phyloP scores from a whole-genome alignment of 2,329 filamentous ascomycete genomes.

The Lomentospora prolificans region DNA sequence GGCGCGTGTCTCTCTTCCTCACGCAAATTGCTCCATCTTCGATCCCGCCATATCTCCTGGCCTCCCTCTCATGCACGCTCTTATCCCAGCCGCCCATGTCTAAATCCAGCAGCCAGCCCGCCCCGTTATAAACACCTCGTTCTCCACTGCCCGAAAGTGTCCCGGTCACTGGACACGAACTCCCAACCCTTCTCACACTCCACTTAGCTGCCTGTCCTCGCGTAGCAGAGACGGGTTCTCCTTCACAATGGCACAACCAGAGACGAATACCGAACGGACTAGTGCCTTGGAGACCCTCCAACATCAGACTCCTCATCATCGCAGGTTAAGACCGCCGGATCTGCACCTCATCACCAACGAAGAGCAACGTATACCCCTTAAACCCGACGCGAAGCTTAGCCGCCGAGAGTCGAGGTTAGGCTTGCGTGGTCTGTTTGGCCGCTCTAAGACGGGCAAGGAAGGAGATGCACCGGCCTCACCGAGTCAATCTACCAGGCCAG shows the following conservation, averaged over 20 bases:
- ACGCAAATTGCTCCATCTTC: neutral
- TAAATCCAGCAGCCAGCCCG: neutral
- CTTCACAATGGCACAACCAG: slow-evolving; percentile 6
- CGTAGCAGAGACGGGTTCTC: neutral
- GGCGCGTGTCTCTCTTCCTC: neutral
- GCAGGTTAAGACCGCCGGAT: slow-evolving; percentile 11
- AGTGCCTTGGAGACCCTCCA: slow-evolving; percentile 5
- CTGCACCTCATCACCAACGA: slow-evolving; percentile 7
- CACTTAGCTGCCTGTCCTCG: neutral
- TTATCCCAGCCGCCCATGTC: neutral
- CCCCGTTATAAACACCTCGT: neutral
- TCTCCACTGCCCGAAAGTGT: neutral
- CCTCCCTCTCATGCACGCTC: neutral
- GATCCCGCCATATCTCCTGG: neutral
- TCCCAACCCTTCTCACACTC: neutral
- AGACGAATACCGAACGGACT: neutral
- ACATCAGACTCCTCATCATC: slow-evolving; percentile 6
- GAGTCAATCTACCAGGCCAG: slow-evolving; percentile 21
- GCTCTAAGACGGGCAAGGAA: slow-evolving; percentile 29
- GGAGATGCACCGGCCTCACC: slow-evolving; percentile 20
- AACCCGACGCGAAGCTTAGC: slow-evolving; percentile 27
- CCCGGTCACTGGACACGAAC: neutral
- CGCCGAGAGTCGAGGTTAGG: slow-evolving; percentile 43
- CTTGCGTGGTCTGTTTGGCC: slow-evolving; percentile 40
- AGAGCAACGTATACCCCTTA: slow-evolving; percentile 31